These are phyloP conservation scores for Trypanosoma scelopori DNA, from an alignment of 208 protist genomes.

Conservation along the genomic window DNA sequence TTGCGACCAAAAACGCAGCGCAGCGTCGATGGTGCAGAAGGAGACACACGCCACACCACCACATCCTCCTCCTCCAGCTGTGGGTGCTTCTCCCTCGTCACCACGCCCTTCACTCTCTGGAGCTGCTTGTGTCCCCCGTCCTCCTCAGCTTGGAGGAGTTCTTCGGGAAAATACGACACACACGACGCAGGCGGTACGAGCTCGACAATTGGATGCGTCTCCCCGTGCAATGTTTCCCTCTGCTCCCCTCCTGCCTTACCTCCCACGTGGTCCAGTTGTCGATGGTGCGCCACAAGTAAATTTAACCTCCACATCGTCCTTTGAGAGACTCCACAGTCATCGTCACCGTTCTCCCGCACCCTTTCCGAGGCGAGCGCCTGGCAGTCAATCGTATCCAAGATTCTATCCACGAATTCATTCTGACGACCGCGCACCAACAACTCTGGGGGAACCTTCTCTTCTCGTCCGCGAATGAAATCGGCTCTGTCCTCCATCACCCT, in stretches of 20 bases:
- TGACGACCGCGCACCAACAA: too few relatives aligned
- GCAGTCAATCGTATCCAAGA: too few relatives aligned
- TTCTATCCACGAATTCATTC: too few relatives aligned
- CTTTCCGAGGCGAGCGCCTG: background rate
- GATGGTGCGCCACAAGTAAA: background rate
- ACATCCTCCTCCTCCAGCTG: background rate
- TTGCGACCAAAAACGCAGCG: slow-evolving; percentile 1
- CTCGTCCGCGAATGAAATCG: too few relatives aligned
- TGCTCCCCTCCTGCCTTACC: background rate
- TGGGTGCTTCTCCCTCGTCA: background rate
- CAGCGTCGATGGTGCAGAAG: background rate
- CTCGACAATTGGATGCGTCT: slow-evolving; percentile 7
- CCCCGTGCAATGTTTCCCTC: background rate
- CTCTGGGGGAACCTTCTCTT: too few relatives aligned
- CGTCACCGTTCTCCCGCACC: background rate
- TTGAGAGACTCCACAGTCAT: background rate
- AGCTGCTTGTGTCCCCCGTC: background rate
- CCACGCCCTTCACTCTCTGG: background rate
- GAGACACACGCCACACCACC: background rate
- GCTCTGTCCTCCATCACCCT: too few relatives aligned
- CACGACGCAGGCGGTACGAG: background rate
- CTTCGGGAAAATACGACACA: slow-evolving; percentile 6
- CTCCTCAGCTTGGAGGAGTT: background rate
- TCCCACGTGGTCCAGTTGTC: background rate
- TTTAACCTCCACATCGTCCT: background rate